Percentiles rank a stretch among this genome's conserved stretches.
phyloP scores from a whole-genome alignment of 2,329 filamentous ascomycete species.

The Phyllosticta capitalensis region DNA sequence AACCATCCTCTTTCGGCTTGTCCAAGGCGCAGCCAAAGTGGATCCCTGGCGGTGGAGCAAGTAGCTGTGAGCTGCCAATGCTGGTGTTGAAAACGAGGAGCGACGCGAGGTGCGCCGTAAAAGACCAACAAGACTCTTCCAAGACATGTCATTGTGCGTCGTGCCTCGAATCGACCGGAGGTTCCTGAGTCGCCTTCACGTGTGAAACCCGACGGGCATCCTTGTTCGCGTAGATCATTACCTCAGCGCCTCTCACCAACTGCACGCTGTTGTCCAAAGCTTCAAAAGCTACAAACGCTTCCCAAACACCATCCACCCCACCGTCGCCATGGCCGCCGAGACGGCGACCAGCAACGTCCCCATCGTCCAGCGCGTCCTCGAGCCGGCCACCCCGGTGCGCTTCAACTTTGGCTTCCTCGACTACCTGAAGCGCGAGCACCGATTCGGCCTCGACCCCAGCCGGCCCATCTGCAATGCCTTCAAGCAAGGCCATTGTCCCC shows the following conservation, averaged over 20 bases:
- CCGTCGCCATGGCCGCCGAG: not conserved
- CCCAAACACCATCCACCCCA: not conserved
- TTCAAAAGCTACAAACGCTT: not conserved
- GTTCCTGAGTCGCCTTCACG: not conserved
- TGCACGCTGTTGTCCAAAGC: not conserved
- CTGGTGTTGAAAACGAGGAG: not conserved
- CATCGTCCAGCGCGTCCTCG: constrained; percentile 18
- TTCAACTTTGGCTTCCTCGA: constrained; percentile 78
- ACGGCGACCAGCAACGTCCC: constrained; percentile 14
- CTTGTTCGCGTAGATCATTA: not conserved
- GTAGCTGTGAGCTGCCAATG: not conserved
- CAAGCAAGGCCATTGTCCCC: constrained; percentile 74
- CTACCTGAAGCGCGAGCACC: constrained; percentile 74
- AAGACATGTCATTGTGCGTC: not conserved
- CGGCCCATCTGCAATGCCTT: constrained; percentile 76
- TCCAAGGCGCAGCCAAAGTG: not conserved
- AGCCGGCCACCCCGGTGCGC: constrained; percentile 18
- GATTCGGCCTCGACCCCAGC: constrained; percentile 65
- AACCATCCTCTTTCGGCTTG: not conserved
- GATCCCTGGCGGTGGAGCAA: not conserved
- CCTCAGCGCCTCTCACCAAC: not conserved
- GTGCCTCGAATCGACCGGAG: not conserved
- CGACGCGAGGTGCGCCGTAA: not conserved
- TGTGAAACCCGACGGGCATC: not conserved
- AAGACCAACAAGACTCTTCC: too few relatives aligned